Evolutionary conservation across 2,329 filamentous ascomycete species (phyloP), one percentile per base, ranked within the genome.

Genomic region (Cladobotryum mycophilum): DNA sequence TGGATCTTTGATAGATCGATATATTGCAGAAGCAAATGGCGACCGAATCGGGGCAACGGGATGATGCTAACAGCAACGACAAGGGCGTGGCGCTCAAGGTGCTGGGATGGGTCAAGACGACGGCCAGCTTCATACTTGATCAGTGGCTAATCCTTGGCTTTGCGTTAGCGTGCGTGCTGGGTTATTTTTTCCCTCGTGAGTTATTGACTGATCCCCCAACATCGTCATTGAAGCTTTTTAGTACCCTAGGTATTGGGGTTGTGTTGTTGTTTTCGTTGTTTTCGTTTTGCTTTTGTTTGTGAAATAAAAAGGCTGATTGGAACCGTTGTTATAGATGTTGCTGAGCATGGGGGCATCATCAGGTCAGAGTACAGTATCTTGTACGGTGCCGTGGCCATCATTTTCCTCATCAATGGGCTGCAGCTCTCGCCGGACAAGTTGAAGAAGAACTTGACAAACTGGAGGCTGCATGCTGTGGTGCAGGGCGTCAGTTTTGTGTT

Each of bases 401-500:
- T 88, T 58, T 89, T 89, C 64, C 71, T 88, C 51, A 75, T 88
- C 56, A 87, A 84, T 49, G 85, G 85, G 3, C 75, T 87, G 58
- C 86, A 85, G 47, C 78, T 89, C 15, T 76, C 83, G 7, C 81
- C 79, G 0, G 71, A 75, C 34, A 80, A 86, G 58, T 70, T 88
- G 9, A 67, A 78, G 41, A 68, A 73, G 47, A 85, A 88, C 58
- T 74, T 80, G 52, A 73, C 75, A 49, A 84, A 86, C 52, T 87
- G 82, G 82, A 78, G 82, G 17, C 68, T 88, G 14, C 85, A 89
- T 59, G 60, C 82, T 9, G 73, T 86, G 22, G 82, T 86, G 1
- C 86, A 89, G 61, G 74, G 78, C 1, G 81, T 82, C 55, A 85
- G 81, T 49, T 88, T 86, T 61, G 67, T 86, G 3, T 67, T 88